These are phyloP conservation scores for Papiliotrema nemorosa DNA, from an alignment of 1,284 basidiomycete species.

Conservation along the genomic window DNA sequence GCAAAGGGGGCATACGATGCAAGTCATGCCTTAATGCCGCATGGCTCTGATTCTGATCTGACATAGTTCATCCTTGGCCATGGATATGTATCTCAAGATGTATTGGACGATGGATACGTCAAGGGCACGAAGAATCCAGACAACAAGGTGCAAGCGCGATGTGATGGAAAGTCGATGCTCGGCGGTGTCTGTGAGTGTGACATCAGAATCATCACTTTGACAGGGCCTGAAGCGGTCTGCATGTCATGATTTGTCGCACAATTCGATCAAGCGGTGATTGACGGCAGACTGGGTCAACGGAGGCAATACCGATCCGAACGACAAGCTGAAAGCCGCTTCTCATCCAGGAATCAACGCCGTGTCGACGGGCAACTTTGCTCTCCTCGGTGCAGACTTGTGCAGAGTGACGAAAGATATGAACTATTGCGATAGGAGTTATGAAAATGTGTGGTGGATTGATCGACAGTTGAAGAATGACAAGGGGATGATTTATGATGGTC, in stretches of 20 bases:
- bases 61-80: slow-evolving; percentile 9
- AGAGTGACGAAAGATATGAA: slow-evolving; percentile 6
- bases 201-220: too few relatives aligned
- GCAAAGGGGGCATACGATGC: slow-evolving; percentile 11
- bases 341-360: slow-evolving; percentile 12
- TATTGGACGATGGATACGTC: slow-evolving; percentile 9
- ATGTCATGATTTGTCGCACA: too few relatives aligned
- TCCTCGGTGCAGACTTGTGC: slow-evolving; percentile 16
- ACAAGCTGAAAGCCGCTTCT: neutral
- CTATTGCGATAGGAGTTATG: slow-evolving; percentile 11
- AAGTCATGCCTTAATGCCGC: neutral
- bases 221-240: too few relatives aligned
- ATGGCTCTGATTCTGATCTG: neutral
- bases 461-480: slow-evolving; percentile 7
- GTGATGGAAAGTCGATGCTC: slow-evolving; percentile 17
- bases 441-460: slow-evolving; percentile 10
- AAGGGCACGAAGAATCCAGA: slow-evolving; percentile 14
- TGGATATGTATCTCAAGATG: slow-evolving; percentile 7
- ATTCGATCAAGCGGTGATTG: neutral
- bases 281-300: slow-evolving; percentile 18
- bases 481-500: slow-evolving; percentile 8
- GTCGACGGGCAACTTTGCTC: slow-evolving; percentile 13
- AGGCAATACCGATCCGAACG: neutral
- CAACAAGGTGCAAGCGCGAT: slow-evolving; percentile 3
- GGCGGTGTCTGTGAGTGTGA: slow-evolving; percentile 18